Evolutionary conservation across 2,329 filamentous ascomycete genomes (phyloP).

Genomic region (Ilyonectria robusta): DNA sequence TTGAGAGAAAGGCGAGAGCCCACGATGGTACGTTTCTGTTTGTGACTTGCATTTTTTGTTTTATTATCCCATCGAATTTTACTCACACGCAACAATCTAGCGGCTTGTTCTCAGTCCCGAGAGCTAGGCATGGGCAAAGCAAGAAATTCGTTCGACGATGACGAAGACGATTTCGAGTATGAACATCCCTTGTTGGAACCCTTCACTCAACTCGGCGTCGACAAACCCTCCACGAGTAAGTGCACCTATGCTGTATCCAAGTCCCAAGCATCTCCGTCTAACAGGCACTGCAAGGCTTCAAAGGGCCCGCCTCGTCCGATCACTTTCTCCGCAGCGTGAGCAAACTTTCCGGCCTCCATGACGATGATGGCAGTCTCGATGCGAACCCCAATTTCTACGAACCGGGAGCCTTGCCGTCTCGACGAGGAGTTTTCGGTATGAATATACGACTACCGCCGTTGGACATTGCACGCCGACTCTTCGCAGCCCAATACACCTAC

Average conservation of each 20-base stretch:
- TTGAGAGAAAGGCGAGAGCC: conserved; percentile 52
- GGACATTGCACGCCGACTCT: conserved; percentile 22
- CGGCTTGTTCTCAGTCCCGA: background rate
- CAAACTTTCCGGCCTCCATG: conserved; percentile 52
- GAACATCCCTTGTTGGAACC: conserved; percentile 52
- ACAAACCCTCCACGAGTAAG: conserved; percentile 50
- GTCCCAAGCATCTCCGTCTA: background rate
- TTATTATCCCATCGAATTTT: background rate
- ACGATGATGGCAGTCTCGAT: conserved; percentile 52
- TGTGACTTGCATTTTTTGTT: background rate
- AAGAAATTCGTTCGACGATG: conserved; percentile 32
- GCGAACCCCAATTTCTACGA: conserved; percentile 53
- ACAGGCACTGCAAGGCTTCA: conserved; percentile 44
- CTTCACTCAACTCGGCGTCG: conserved; percentile 53
- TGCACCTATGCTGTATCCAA: background rate
- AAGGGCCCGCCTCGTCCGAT: conserved; percentile 56
- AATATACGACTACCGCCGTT: conserved; percentile 25
- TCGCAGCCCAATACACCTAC: conserved; percentile 64
- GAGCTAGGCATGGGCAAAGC: background rate
- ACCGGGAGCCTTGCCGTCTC: conserved; percentile 52
- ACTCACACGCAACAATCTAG: background rate
- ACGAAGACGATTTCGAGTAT: conserved; percentile 50
- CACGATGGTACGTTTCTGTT: conserved; percentile 45
- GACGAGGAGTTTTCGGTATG: conserved; percentile 42
- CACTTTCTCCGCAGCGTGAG: conserved; percentile 55